A percentile compares a stretch with the other conserved stretches of the same genome.
Conservation (phyloP, 768 basidiomycete species). For the Tylopilus plumbeoviolaceoides region DNA sequence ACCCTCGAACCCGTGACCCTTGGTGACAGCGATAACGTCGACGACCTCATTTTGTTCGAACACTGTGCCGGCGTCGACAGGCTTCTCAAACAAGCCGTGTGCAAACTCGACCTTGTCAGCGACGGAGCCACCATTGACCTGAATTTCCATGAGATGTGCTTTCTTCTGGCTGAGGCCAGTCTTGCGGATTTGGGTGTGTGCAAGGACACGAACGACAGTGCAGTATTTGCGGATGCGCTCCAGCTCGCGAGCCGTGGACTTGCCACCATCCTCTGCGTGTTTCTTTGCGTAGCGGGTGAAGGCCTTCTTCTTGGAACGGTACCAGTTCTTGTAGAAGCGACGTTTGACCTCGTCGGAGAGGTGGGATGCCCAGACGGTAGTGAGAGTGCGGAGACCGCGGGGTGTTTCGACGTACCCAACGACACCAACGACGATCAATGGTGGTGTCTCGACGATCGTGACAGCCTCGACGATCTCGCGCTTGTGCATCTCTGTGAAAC, state of each 20-base stretch:
- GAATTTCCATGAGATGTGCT: constrained; percentile 99
- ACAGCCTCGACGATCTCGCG: constrained; percentile 99
- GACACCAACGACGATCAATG: constrained; percentile 93
- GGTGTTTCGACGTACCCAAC: constrained; percentile 99
- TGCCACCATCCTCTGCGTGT: constrained; percentile 91
- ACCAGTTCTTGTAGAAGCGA: constrained; percentile 99
- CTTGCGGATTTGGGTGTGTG: constrained; percentile 98
- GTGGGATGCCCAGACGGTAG: constrained; percentile 98
- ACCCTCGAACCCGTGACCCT: constrained; percentile 99
- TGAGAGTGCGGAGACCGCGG: constrained; percentile 96
- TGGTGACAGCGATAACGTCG: constrained; percentile 97
- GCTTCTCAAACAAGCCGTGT: constrained; percentile 93
- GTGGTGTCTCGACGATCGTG: constrained; percentile 93
- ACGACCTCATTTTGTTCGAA: constrained; percentile 98
- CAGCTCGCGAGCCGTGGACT: constrained; percentile 90
- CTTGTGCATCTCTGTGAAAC: constrained; percentile 93
- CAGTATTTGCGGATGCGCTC: constrained; percentile 99
- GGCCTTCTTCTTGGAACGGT: constrained; percentile 99
- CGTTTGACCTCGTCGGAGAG: constrained; percentile 97
- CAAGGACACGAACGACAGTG: constrained; percentile 98
- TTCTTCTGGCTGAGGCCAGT: constrained; percentile 98
- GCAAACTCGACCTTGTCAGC: constrained; percentile 98
- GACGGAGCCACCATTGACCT: constrained; percentile 94
- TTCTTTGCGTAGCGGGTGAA: constrained; percentile 99
- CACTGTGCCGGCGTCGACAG: constrained; percentile 75